A percentile compares a stretch with the other conserved stretches of the same genome.
These are phyloP conservation scores for Coemansia interrupta DNA, from an alignment of 192 early-diverging fungal species.

Conservation along the genomic window DNA sequence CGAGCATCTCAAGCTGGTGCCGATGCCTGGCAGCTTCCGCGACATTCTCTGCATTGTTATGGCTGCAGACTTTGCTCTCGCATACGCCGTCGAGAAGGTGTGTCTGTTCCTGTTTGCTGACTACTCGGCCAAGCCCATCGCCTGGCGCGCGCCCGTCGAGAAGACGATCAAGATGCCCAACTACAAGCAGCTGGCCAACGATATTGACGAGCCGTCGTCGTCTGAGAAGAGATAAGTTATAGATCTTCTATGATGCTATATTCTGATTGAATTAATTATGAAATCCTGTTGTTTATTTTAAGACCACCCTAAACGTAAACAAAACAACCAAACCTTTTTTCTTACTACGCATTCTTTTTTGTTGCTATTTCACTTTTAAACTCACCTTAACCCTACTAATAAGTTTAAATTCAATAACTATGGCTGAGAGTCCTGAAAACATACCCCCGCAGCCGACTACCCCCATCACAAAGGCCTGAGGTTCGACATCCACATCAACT, in stretches of 20 bases:
- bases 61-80: conserved; percentile 82
- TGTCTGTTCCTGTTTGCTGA: conserved; percentile 80
- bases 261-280: background rate
- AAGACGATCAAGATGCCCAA: conserved; percentile 31
- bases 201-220: background rate
- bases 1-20: conserved; percentile 84
- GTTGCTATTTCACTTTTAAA: no score
- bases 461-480: no score
- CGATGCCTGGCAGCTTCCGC: conserved; percentile 84
- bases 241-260: background rate
- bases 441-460: no score
- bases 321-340: no score
- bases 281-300: no score
- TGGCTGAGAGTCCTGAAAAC: no score
- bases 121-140: conserved; percentile 83
- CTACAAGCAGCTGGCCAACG: conserved; percentile 15
- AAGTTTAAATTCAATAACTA: no score
- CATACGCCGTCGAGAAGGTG: conserved; percentile 76
- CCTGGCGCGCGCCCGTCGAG: conserved; percentile 22
- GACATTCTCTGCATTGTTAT: conserved; percentile 75
- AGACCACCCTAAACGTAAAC: no score
- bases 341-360: no score
- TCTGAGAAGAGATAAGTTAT: background rate
- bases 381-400: no score
- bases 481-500: no score